Conservation (phyloP, 1,139 yeast genomes). For the Pichia sp. region DNA sequence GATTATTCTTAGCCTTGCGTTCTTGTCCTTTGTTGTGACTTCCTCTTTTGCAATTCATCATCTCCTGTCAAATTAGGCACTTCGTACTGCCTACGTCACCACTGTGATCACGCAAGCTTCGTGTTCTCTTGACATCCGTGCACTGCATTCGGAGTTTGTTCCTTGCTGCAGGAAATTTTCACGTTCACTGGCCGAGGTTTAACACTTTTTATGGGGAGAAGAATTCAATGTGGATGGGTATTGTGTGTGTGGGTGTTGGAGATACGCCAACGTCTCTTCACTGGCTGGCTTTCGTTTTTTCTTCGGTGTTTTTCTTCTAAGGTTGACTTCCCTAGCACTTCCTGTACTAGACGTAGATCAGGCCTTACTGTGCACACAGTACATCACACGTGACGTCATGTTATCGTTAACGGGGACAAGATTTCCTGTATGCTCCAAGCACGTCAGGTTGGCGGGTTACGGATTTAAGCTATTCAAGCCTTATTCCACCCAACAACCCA, state of each 20-base stretch:
- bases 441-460: neutral
- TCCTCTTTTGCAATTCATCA: no score
- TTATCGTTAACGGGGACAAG: neutral
- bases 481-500: conserved; percentile 1
- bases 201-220: neutral
- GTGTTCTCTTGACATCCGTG: neutral
- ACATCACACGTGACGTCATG: neutral
- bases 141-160: neutral
- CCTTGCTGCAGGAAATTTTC: neutral
- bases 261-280: neutral
- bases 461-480: neutral
- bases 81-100: no score
- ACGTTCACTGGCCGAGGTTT: neutral
- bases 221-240: no score
- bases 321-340: neutral
- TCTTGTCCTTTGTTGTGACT: no score
- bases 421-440: neutral
- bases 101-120: neutral
- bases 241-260: neutral
- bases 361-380: neutral
- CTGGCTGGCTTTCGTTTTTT: neutral
- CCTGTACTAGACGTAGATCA: neutral
- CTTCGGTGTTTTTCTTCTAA: neutral
- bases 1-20: no score
- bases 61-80: no score